Conservation (phyloP, 768 basidiomycete genomes). For the Gyrodon lividus region DNA sequence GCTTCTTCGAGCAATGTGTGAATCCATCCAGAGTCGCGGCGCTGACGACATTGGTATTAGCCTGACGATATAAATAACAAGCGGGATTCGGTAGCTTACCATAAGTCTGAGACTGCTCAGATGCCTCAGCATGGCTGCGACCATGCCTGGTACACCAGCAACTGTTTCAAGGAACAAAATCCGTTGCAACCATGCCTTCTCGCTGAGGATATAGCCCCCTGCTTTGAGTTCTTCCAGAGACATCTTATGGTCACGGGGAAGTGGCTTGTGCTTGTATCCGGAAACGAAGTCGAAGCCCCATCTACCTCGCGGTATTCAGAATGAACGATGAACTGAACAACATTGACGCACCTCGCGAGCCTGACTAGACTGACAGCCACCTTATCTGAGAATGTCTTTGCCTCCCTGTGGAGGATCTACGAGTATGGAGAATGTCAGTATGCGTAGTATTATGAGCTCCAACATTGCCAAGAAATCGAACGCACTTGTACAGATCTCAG, state of each 20-base stretch:
- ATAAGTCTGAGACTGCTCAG: slow-evolving; percentile 85
- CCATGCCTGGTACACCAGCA: slow-evolving; percentile 96
- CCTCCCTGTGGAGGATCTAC: slow-evolving; percentile 68
- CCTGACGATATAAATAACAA: slow-evolving; percentile 1
- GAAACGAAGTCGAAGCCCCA: slow-evolving; percentile 81
- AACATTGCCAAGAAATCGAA: slow-evolving; percentile 1
- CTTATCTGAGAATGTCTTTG: slow-evolving; percentile 70
- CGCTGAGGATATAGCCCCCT: slow-evolving; percentile 70
- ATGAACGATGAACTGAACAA: slow-evolving; percentile 3
- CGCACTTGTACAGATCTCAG: slow-evolving; percentile 67
- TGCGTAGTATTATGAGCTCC: background rate
- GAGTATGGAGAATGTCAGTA: slow-evolving; percentile 5
- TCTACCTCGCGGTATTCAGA: slow-evolving; percentile 32
- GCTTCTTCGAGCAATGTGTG: slow-evolving; percentile 92
- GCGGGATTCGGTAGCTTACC: slow-evolving; percentile 43
- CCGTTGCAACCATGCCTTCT: slow-evolving; percentile 72
- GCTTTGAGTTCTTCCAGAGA: slow-evolving; percentile 70
- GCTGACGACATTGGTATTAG: slow-evolving; percentile 29
- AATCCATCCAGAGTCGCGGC: slow-evolving; percentile 74
- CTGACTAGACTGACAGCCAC: slow-evolving; percentile 64
- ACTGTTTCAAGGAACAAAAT: slow-evolving; percentile 81
- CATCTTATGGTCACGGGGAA: slow-evolving; percentile 62
- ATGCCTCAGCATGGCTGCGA: slow-evolving; percentile 86
- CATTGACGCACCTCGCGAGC: slow-evolving; percentile 41
- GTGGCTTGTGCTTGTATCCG: slow-evolving; percentile 74